Evolutionary conservation across 306 rosid species (phyloP).

Genomic region (Dryas drummondii): DNA sequence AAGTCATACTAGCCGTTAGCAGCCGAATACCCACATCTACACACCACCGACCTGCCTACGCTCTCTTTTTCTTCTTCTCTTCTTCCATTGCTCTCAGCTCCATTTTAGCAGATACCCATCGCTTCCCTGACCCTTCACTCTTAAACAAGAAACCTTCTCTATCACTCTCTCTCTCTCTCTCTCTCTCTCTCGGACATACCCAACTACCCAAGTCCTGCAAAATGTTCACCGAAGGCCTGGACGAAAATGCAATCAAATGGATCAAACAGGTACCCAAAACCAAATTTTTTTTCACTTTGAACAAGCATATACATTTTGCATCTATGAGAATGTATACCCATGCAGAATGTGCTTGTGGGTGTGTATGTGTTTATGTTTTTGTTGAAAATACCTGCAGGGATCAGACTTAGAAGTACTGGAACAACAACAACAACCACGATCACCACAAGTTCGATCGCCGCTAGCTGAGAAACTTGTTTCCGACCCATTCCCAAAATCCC

Average conservation of each 20-base stretch:
- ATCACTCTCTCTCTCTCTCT: slow-evolving; percentile 19
- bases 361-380: too few relatives aligned
- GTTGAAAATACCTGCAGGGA: slow-evolving; percentile 38
- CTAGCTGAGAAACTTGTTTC: slow-evolving; percentile 40
- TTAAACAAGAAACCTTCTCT: background rate
- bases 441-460: slow-evolving; percentile 51
- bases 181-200: background rate
- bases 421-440: slow-evolving; percentile 29
- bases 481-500: slow-evolving; percentile 57
- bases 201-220: background rate
- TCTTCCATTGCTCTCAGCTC: background rate
- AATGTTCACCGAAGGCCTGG: slow-evolving; percentile 94
- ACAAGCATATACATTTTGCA: background rate
- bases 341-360: too few relatives aligned
- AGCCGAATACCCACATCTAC: slow-evolving; percentile 7
- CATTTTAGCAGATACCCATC: too few relatives aligned
- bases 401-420: slow-evolving; percentile 34
- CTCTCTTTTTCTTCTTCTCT: slow-evolving; percentile 9
- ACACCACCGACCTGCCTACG: slow-evolving; percentile 7
- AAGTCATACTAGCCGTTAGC: slow-evolving; percentile 69
- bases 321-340: too few relatives aligned
- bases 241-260: slow-evolving; percentile 88
- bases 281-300: background rate
- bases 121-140: background rate
- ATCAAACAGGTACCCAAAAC: slow-evolving; percentile 59